Evolutionary conservation across 2,329 filamentous ascomycete genomes (phyloP).

Genomic region (Penicillium sumatraense): DNA sequence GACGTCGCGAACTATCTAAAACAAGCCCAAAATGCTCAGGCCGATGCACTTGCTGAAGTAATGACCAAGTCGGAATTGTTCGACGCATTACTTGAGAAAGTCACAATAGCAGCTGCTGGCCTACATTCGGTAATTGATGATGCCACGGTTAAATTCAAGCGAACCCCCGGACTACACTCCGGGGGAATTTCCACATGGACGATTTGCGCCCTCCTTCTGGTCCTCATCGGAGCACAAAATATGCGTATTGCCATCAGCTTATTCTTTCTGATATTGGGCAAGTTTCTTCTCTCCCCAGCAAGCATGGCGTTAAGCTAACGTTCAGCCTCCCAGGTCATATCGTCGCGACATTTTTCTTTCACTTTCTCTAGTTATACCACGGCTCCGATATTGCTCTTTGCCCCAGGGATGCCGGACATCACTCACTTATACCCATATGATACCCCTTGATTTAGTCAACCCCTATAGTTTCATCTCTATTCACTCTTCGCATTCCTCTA

Average conservation of each 20-base stretch:
- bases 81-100: conserved; percentile 37
- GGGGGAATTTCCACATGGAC: conserved; percentile 28
- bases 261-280: conserved; percentile 6
- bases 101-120: conserved; percentile 33
- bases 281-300: neutral
- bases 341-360: conserved; percentile 8
- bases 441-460: neutral
- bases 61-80: conserved; percentile 32
- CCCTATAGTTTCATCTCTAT: neutral
- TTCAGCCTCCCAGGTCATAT: neutral
- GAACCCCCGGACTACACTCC: conserved; percentile 20
- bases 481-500: no score
- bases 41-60: conserved; percentile 30
- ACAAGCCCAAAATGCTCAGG: conserved; percentile 40
- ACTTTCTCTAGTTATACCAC: conserved; percentile 16
- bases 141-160: conserved; percentile 28
- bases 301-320: neutral
- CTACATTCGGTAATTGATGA: conserved; percentile 39
- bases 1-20: no score
- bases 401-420: neutral
- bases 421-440: conserved; percentile 2
- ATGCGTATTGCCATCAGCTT: conserved; percentile 21
- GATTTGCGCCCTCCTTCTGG: conserved; percentile 30
- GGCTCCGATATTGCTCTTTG: conserved; percentile 4
- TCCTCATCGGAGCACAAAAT: conserved; percentile 30